Evolutionary conservation across 257 asterid genomes (phyloP), one percentile per base, ranked within the genome.

Genomic region (Buddleja alternifolia): DNA sequence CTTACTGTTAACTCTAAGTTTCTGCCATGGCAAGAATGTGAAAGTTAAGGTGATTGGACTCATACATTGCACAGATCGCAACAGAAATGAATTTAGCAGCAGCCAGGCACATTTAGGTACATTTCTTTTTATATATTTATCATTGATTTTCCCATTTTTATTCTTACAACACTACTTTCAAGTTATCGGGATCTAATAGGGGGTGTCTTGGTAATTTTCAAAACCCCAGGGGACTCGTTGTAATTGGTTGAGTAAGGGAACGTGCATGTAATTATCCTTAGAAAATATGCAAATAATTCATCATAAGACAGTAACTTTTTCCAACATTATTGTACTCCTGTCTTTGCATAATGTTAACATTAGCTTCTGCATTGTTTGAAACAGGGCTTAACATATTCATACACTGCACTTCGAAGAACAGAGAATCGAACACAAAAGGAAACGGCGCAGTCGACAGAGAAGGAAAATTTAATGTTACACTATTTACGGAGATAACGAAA

Each of bases 21-120:
- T 63, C 48, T 66, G 71, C 36, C 66, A 73, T 24, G 70, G 77
- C 40, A 73, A 70, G 71, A 63, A 58, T 21, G 68, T 63, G 53
- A 77, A 78, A 11, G 54, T 84, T 57, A 36, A 77, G 65, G 66
- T 84, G 6, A 63, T 73, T 10, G 90, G 90, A n/a, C 20, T 20
- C n/a, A 19, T 74, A 40, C 73, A 77, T 61, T 79, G 86, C 75
- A 67, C 50, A 19, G 71, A 76, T 20, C 81, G 86, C 78, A 67
- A 54, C 74, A 60, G 44, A 39, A 57, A 61, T 17, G 60, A 60
- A 12, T 37, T 40, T 63, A 55, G 55, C 76, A 75, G 60, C 77
- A 73, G 58, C 53, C 69, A 59, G 11, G 15, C 69, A 14, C 60
- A 77, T 50, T 55, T 24, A 40, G 82, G 84, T 75, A 59, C 4